Base-by-base conservation (phyloP, 257 asterid genomes). In the Solanum neorickii region DNA sequence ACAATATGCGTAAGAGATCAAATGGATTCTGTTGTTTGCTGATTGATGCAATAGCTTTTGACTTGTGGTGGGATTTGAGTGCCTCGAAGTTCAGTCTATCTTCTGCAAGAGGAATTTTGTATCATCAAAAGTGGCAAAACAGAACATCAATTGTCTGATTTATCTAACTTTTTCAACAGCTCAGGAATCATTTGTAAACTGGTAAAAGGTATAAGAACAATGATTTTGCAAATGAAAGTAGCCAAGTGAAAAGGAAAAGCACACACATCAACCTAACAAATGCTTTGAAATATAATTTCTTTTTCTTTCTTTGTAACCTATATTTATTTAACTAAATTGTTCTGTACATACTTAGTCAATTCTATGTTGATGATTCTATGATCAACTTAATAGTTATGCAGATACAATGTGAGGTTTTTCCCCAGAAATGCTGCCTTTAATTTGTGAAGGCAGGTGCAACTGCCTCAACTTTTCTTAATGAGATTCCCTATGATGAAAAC, bases 1-100 rank as follows among this genome's bases (percentile, higher is more conserved):
- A 94, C 41, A 93, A 72, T 59, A 89, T 86, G 70, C 92, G 92
- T 5, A 93, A 56, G 83, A 92, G 88, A 89, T 91, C 92, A 69
- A 92, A 86, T 29, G 95, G 88, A 35, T 87, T 91, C 33, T 88
- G 87, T 35, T 89, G 91, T 86, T 73, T 86, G 87, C 88, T 88
- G 83, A 84, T 84, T 47, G 91, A 80, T 87, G 91, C 87, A 52
- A 86, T 75, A 46, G 88, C 44, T 80, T 77, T 87, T 87, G 82
- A 82, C 87, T 62, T 88, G 84, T 85, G 85, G 12, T 44, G 87
- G 66, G 75, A 73, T 80, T 69, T 84, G 86, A 62, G 42, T 47
- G 59, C 85, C 65, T 83, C 49, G 44, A 49, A 82, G 75, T 83
- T 89, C 88, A 85, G 85, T 49, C 85, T 35, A 88, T 87, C 92